These are phyloP conservation scores for Rhytidiadelphus loreus DNA, from an alignment of 225 moss, liverwort and hornwort genomes.

Conservation along the genomic window DNA sequence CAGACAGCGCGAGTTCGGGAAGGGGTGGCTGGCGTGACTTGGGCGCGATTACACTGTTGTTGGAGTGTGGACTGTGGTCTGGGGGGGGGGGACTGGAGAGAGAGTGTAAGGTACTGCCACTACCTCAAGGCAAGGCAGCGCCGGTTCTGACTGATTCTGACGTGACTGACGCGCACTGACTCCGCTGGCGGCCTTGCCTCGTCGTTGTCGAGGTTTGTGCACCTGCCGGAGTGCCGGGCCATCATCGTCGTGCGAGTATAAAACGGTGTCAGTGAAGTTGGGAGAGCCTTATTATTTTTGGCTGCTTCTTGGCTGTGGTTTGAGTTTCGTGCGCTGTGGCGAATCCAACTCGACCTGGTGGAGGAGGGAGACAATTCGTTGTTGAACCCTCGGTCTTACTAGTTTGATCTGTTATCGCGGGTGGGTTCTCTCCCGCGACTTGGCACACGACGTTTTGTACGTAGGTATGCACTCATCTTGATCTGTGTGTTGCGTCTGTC, in stretches of 20 bases:
- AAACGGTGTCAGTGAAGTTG: background rate
- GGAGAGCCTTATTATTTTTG: background rate
- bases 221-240: background rate
- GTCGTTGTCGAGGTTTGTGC: constrained; percentile 19
- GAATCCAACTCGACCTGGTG: background rate
- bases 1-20: constrained; percentile 8
- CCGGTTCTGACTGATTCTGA: constrained; percentile 3
- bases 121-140: background rate
- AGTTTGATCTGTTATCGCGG: background rate
- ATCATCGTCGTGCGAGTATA: constrained; percentile 10
- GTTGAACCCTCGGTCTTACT: background rate
- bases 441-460: background rate
- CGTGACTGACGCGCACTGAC: constrained; percentile 21
- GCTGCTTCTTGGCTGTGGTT: background rate
- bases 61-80: background rate
- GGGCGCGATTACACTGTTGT: background rate
- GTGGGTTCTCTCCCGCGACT: background rate
- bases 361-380: background rate
- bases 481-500: background rate
- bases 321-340: background rate
- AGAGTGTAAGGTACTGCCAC: background rate
- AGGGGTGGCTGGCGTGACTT: constrained; percentile 13
- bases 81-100: background rate
- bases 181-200: background rate
- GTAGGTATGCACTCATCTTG: constrained; percentile 1